Evolutionary conservation across 805 yeast species (phyloP), one percentile per base, ranked within the genome.

Genomic region (Monosporozyma yasuniensis): DNA sequence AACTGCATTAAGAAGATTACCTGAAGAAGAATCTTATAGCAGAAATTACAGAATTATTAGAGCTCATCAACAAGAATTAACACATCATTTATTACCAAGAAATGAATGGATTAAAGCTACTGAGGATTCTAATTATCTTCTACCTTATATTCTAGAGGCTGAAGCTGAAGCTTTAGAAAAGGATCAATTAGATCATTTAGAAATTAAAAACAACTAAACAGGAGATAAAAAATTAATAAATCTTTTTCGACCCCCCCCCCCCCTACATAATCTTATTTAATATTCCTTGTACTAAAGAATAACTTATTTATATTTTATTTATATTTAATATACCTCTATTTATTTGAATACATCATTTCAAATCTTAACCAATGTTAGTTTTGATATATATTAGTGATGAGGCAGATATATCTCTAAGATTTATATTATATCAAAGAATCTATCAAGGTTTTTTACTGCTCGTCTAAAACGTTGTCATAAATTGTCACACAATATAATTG

Each of bases 111-210:
- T 87, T 54, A 79, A 81, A 68, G 79, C 88, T 28, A 87, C 81
- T 64, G 91, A 91, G 55, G 96, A 87, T 69, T 71, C 72, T 51
- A 85, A 85, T 60, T 90, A 89, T 74, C 77, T 93, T 66, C 71
- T 86, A 52, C 97, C 96, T 60, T 86, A 85, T 75, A 74, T 93
- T 54, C 78, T 90, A 65, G 97, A 93, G 76, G 95, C 91, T 54
- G 98, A 93, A 76, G 87, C 87, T 61, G 97, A 87, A 71, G 84
- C 82, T 46, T 75, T 78, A 56, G 99, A 93, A 77, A 88, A 84
- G 73, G 82, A 77, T 54, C 93, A 84, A 65, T 81, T 93, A 65
- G 96, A 93, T 77, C 84, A 87, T 77, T 75, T 87, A 59, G 72
- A 52, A 42, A 41, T 42, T 16, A 47, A 47, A 35, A 49, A 47